phyloP scores from a whole-genome alignment of 306 rosid species.

The Castanopsis chinensis region DNA sequence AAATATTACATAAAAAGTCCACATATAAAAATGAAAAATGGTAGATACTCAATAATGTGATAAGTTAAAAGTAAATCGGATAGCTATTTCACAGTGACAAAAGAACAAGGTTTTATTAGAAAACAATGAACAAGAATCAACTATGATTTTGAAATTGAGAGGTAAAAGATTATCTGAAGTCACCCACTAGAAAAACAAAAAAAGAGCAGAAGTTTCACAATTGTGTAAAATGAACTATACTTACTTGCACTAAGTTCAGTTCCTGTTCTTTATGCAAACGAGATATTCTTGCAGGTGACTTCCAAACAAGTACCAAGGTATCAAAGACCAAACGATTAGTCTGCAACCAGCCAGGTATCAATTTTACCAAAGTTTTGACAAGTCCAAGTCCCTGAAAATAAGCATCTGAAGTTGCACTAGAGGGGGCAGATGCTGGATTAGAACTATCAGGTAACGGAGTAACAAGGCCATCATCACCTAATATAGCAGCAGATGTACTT shows the following conservation, averaged over 20 bases:
- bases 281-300: slow-evolving; percentile 84
- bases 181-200: slow-evolving; percentile 12
- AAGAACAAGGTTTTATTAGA: background rate
- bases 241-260: slow-evolving; percentile 88
- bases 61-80: background rate
- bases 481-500: slow-evolving; percentile 46
- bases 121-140: background rate
- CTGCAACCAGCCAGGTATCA: slow-evolving; percentile 91
- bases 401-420: slow-evolving; percentile 64
- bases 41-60: background rate
- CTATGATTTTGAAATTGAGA: background rate
- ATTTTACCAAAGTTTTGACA: slow-evolving; percentile 79
- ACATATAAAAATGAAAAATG: background rate
- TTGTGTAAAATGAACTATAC: slow-evolving; percentile 17
- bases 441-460: slow-evolving; percentile 56
- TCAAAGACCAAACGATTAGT: slow-evolving; percentile 84
- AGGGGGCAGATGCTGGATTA: slow-evolving; percentile 45
- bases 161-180: background rate
- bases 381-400: slow-evolving; percentile 96
- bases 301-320: slow-evolving; percentile 86
- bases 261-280: slow-evolving; percentile 93
- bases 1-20: background rate
- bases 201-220: slow-evolving; percentile 10
- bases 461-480: slow-evolving; percentile 69
- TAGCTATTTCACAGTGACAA: background rate